Percentiles rank a stretch among this genome's conserved stretches.
Conservation (phyloP, 208 protist species). For the Naegleria lovaniensis region DNA sequence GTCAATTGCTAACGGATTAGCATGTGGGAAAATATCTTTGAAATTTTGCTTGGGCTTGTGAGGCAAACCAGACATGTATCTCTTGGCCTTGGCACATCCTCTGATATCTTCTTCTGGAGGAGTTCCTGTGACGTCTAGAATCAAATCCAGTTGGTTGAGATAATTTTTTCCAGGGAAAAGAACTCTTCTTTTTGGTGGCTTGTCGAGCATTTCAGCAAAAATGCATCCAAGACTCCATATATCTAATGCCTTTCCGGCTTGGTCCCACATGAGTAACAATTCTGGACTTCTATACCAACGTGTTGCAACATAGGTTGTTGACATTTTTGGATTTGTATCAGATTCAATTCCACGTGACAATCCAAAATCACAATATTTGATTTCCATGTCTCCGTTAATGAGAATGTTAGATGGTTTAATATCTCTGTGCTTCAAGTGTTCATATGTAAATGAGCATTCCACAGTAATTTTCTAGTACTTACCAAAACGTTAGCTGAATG, state of each 20-base stretch:
- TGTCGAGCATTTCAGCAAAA: conserved; percentile 69
- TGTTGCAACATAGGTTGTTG: conserved; percentile 42
- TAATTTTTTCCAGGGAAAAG: conserved; percentile 76
- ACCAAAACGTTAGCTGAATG: conserved; percentile 57
- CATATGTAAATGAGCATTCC: background rate
- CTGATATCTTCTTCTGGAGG: background rate
- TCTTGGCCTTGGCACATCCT: background rate
- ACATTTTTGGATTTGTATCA: conserved; percentile 19
- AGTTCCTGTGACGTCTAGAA: conserved; percentile 59
- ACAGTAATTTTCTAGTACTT: conserved; percentile 36
- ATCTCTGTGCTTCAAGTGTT: conserved; percentile 5
- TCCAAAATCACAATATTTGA: conserved; percentile 29
- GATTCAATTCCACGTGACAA: background rate
- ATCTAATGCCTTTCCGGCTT: conserved; percentile 54
- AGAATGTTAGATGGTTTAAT: conserved; percentile 21
- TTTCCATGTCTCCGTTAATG: background rate
- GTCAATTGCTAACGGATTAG: conserved; percentile 38
- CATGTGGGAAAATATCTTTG: conserved; percentile 11
- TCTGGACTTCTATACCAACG: conserved; percentile 45
- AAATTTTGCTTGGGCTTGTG: background rate
- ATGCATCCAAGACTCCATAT: conserved; percentile 83
- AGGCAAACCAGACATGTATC: background rate
- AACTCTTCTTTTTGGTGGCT: conserved; percentile 37
- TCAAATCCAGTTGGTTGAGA: conserved; percentile 74
- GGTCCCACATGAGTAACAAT: conserved; percentile 36